Percentiles rank a stretch among this genome's conserved stretches.
phyloP scores from a whole-genome alignment of 441 rosid species.

The Populus hybrid region DNA sequence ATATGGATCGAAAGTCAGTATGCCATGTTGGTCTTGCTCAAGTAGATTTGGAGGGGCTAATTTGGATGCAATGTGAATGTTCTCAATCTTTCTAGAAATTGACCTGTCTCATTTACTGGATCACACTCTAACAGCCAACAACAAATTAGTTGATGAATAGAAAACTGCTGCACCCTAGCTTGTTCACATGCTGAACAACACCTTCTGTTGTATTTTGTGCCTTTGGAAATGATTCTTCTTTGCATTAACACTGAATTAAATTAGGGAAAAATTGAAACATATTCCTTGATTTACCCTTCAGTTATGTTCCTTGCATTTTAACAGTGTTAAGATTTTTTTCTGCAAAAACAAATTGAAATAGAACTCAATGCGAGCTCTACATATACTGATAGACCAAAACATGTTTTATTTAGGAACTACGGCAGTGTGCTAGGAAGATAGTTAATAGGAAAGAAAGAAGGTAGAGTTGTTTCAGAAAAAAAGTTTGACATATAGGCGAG shows the following conservation, averaged over 20 bases:
- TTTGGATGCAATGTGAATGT: not conserved
- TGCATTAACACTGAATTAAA: not conserved
- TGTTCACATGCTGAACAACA: not conserved
- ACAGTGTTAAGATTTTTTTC: not conserved
- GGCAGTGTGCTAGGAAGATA: not conserved
- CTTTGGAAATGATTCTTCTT: not conserved
- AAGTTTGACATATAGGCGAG: not conserved
- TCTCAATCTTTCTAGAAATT: slow-evolving; percentile 1
- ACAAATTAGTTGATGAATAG: not conserved
- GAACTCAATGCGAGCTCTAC: not conserved
- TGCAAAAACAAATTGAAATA: not conserved
- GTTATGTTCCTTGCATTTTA: not conserved
- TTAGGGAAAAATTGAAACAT: not conserved
- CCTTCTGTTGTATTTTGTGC: not conserved
- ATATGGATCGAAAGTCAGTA: not conserved
- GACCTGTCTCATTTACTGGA: not conserved
- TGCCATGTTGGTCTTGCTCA: not conserved
- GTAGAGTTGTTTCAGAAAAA: not conserved
- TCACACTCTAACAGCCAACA: not conserved
- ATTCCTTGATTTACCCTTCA: not conserved
- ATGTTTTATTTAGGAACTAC: not conserved
- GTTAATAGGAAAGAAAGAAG: not conserved
- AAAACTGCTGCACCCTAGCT: not conserved
- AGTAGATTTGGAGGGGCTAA: not conserved
- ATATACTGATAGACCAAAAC: not conserved